Percentiles rank a stretch among this genome's conserved stretches.
Evolutionary conservation across 495 filamentous ascomycete species (phyloP).

Genomic region (Clavariopsis aquatica): DNA sequence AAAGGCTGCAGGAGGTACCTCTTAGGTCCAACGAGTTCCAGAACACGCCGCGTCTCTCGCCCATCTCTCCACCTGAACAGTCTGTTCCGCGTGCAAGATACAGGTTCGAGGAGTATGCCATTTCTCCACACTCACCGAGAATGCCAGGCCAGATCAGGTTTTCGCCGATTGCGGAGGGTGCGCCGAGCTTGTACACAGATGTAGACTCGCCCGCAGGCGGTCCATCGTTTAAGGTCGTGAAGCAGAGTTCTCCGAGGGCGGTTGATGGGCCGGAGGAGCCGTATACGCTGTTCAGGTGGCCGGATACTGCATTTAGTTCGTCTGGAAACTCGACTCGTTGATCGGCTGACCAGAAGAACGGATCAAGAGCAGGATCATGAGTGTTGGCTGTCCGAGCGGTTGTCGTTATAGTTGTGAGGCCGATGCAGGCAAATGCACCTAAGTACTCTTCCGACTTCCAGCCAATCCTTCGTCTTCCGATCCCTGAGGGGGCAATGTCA

Average conservation of each 20-base stretch:
- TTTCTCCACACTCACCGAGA: not conserved
- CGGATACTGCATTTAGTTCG: not conserved
- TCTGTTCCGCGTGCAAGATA: not conserved
- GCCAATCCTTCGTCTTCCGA: not conserved
- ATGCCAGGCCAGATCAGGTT: slow-evolving; percentile 2
- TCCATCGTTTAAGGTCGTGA: not conserved
- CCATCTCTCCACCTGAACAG: not conserved
- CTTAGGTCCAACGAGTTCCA: not conserved
- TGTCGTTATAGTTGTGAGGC: not conserved
- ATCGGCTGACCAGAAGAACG: not conserved
- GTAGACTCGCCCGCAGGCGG: not conserved
- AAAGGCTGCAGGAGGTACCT: not conserved
- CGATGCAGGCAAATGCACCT: not conserved
- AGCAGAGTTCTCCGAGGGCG: not conserved
- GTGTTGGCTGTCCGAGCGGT: not conserved
- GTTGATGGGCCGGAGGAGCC: not conserved
- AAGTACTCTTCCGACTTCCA: not conserved
- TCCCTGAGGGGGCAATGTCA: not conserved
- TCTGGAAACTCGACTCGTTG: not conserved
- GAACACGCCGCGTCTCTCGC: not conserved
- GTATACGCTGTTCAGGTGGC: slow-evolving; percentile 25
- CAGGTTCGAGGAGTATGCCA: slow-evolving; percentile 11
- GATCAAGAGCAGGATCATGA: not conserved
- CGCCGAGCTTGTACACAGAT: not conserved
- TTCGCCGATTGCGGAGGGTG: not conserved